Conservation (phyloP, 495 filamentous ascomycete genomes). For the Trichoderma erinaceum region DNA sequence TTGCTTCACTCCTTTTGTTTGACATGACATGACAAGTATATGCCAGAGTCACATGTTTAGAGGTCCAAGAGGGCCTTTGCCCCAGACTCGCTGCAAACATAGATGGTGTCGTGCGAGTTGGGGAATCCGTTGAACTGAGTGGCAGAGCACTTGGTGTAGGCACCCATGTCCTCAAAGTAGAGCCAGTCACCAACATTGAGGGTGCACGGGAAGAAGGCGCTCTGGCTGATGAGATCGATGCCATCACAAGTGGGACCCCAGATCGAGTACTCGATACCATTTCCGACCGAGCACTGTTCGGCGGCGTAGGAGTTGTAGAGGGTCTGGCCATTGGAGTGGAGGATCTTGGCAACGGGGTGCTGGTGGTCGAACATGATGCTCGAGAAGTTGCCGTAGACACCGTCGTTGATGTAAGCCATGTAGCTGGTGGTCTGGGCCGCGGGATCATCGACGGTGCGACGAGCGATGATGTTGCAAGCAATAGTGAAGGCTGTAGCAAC, state of each 20-base stretch:
- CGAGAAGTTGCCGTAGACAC: slow-evolving; percentile 95
- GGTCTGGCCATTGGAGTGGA: slow-evolving; percentile 54
- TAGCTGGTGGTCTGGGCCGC: slow-evolving; percentile 55
- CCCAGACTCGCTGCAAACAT: slow-evolving; percentile 87
- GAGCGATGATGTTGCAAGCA: slow-evolving; percentile 92
- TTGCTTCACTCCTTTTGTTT: too few species aligned
- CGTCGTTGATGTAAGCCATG: slow-evolving; percentile 97
- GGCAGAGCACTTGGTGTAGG: slow-evolving; percentile 95
- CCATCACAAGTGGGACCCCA: slow-evolving; percentile 98
- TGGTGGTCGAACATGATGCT: slow-evolving; percentile 99
- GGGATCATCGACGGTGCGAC: slow-evolving; percentile 64
- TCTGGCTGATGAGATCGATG: slow-evolving; percentile 83
- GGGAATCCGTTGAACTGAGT: slow-evolving; percentile 98
- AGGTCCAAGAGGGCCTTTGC: slow-evolving; percentile 65
- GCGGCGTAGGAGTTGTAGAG: slow-evolving; percentile 41
- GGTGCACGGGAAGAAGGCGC: slow-evolving; percentile 62
- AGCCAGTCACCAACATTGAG: slow-evolving; percentile 94
- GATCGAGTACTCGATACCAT: slow-evolving; percentile 72
- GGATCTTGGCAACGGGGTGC: slow-evolving; percentile 73
- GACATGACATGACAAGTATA: too few species aligned
- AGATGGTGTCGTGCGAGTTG: slow-evolving; percentile 85
- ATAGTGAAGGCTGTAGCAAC: slow-evolving; percentile 88
- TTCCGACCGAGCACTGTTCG: slow-evolving; percentile 27
- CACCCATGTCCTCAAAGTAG: slow-evolving; percentile 97
- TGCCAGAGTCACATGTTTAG: slow-evolving; percentile 14